phyloP scores from a whole-genome alignment of 106 monocot genomes.

The Allium sativum region DNA sequence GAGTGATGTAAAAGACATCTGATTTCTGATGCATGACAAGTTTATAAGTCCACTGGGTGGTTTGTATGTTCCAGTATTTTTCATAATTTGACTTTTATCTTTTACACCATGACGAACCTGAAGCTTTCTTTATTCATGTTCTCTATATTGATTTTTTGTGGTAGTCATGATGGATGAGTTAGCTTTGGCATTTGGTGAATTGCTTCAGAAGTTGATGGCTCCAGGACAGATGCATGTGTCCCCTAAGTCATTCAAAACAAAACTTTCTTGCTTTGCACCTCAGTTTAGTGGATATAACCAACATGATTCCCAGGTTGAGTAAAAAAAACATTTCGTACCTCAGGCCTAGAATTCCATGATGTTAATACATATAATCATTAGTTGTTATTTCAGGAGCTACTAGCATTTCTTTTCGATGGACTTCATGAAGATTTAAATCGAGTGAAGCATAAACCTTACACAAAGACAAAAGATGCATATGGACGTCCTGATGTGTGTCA shows the following conservation, averaged over 20 bases:
- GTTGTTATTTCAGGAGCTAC: conserved; percentile 58
- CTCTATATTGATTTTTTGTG: conserved; percentile 13
- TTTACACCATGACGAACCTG: too few relatives aligned
- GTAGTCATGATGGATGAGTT: conserved; percentile 83
- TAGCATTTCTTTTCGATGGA: conserved; percentile 96
- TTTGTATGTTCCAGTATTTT: too few relatives aligned
- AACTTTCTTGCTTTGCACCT: conserved; percentile 93
- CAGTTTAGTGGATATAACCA: conserved; percentile 99
- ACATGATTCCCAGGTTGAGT: conserved; percentile 87
- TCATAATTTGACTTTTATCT: too few relatives aligned
- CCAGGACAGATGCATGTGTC: conserved; percentile 78
- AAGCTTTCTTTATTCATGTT: conserved; percentile 3
- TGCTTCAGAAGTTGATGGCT: conserved; percentile 87
- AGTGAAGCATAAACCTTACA: conserved; percentile 88
- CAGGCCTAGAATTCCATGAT: too few relatives aligned
- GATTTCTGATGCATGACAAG: too few relatives aligned
- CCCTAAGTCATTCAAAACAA: conserved; percentile 94
- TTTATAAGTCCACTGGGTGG: too few relatives aligned
- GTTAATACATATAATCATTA: too few relatives aligned
- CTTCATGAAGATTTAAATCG: conserved; percentile 98
- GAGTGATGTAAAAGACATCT: too few relatives aligned
- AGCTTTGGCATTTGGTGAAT: conserved; percentile 96
- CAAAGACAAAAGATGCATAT: conserved; percentile 89
- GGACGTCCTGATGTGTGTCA: conserved; percentile 95
- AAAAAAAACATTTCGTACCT: too few relatives aligned